Evolutionary conservation across 2,329 filamentous ascomycete genomes (phyloP).

Genomic region (Trichoderma atrobrunneum): DNA sequence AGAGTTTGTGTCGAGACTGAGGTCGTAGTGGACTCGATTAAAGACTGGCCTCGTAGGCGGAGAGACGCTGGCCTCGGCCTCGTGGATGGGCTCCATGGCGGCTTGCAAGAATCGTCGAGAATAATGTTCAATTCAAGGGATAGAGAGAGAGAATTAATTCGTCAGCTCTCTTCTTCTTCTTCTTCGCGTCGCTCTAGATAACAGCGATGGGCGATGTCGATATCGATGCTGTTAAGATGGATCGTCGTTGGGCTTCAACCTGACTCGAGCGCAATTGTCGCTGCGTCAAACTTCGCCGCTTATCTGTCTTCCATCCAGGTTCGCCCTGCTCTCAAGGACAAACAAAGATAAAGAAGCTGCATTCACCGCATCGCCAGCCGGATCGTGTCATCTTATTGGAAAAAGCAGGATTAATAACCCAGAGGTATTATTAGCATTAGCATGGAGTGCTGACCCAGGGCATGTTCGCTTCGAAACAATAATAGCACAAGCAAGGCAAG

Average conservation of each 20-base stretch:
- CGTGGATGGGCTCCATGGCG: slow-evolving; percentile 3
- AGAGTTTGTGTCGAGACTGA: slow-evolving; percentile 29
- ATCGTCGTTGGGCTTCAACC: background rate
- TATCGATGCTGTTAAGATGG: background rate
- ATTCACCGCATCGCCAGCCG: background rate
- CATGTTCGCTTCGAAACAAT: background rate
- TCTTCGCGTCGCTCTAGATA: background rate
- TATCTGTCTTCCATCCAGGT: background rate
- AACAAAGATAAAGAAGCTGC: background rate
- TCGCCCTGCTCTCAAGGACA: background rate
- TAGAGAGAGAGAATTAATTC: background rate
- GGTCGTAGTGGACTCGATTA: slow-evolving; percentile 30
- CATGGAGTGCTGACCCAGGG: background rate
- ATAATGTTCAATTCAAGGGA: too few relatives aligned
- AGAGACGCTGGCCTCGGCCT: background rate
- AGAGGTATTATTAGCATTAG: background rate
- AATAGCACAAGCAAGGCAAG: background rate
- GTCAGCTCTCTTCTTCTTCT: background rate
- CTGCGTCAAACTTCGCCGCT: background rate
- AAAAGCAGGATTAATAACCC: background rate
- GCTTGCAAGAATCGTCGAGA: background rate
- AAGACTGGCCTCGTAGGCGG: background rate
- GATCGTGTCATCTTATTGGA: background rate
- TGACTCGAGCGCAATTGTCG: background rate
- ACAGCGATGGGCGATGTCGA: background rate